A percentile compares a stretch with the other conserved stretches of the same genome.
phyloP scores from a whole-genome alignment of 257 asterid species.

The Plectranthus barbatus region DNA sequence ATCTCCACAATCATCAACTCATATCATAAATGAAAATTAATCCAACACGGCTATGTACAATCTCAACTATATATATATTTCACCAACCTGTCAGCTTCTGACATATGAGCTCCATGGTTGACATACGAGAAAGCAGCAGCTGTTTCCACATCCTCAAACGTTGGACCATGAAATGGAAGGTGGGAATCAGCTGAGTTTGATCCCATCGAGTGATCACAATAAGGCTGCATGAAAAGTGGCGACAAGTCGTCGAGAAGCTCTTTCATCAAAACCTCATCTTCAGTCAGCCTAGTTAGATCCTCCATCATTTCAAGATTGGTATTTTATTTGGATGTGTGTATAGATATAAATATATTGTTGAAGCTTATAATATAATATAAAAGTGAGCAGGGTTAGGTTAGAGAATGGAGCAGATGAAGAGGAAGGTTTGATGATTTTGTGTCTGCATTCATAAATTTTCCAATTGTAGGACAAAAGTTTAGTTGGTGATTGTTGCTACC shows the following conservation, averaged over 20 bases:
- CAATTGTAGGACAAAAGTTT: constrained; percentile 19
- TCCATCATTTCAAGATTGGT: constrained; percentile 32
- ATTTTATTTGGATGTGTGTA: not conserved
- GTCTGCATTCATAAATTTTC: constrained; percentile 6
- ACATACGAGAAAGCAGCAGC: constrained; percentile 23
- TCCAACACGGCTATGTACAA: too few species aligned
- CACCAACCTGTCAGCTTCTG: constrained; percentile 38
- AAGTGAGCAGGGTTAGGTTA: constrained; percentile 25
- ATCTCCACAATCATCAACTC: too few species aligned
- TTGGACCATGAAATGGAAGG: constrained; percentile 18
- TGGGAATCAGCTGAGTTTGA: constrained; percentile 13
- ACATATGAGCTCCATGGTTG: constrained; percentile 12
- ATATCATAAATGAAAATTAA: not conserved
- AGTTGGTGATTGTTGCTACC: constrained; percentile 53
- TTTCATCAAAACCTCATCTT: constrained; percentile 17
- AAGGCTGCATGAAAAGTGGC: constrained; percentile 33
- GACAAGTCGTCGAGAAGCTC: constrained; percentile 51
- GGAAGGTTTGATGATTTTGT: constrained; percentile 27
- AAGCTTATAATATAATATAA: not conserved
- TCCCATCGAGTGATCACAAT: too few species aligned
- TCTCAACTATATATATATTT: too few species aligned
- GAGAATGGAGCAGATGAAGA: constrained; percentile 82
- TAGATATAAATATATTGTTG: not conserved
- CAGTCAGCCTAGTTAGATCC: constrained; percentile 21
- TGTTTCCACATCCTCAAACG: constrained; percentile 22